Evolutionary conservation across 768 basidiomycete genomes (phyloP).

Genomic region (Pisolithus microcarpus): DNA sequence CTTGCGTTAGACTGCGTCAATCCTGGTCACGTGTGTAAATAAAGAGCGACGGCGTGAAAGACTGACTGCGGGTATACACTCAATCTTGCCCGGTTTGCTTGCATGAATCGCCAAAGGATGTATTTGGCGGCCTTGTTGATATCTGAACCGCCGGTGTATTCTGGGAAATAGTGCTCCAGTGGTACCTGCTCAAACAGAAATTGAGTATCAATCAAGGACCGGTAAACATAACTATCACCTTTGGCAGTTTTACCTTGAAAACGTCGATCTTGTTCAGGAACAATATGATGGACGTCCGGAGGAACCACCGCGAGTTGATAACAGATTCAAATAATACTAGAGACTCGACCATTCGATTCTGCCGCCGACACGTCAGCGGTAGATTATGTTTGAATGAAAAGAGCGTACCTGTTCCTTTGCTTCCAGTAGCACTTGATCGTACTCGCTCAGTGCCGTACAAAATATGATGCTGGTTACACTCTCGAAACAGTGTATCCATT

Average conservation of each 20-base stretch:
- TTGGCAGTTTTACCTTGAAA: conserved; percentile 67
- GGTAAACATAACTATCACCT: conserved; percentile 18
- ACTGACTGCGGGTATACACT: conserved; percentile 89
- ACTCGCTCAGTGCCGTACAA: conserved; percentile 68
- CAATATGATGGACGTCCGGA: conserved; percentile 57
- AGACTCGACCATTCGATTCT: conserved; percentile 76
- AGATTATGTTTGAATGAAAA: background rate
- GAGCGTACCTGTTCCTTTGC: conserved; percentile 33
- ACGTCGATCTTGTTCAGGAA: conserved; percentile 71
- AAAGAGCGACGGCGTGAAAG: background rate
- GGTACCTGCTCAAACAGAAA: conserved; percentile 43
- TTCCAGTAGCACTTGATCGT: conserved; percentile 66
- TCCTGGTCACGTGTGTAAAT: background rate
- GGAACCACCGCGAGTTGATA: conserved; percentile 77
- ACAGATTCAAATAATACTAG: conserved; percentile 70
- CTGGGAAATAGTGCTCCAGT: conserved; percentile 74
- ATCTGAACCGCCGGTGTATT: conserved; percentile 82
- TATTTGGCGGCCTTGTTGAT: conserved; percentile 94
- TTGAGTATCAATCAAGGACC: background rate
- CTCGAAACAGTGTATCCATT: conserved; percentile 77
- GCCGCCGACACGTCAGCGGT: background rate
- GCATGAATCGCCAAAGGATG: conserved; percentile 92
- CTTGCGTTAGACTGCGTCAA: conserved; percentile 63
- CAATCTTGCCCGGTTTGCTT: conserved; percentile 75
- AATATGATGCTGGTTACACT: conserved; percentile 78